These are phyloP conservation scores for Corchorus olitorius DNA, from an alignment of 345 rosid species.

Conservation along the genomic window DNA sequence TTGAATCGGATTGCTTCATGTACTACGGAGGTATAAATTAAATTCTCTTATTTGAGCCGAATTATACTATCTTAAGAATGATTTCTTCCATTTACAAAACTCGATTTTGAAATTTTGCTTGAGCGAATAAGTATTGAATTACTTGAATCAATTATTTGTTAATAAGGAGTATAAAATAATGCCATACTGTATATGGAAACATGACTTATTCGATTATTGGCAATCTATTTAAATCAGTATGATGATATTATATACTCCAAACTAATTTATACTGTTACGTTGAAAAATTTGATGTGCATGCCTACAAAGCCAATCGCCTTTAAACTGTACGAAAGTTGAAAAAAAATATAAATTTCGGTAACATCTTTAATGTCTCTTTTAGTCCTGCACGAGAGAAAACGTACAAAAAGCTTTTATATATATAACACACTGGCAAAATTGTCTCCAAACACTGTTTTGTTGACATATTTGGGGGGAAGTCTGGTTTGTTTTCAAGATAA, in stretches of 20 bases:
- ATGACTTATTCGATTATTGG: not conserved
- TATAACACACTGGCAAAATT: not conserved
- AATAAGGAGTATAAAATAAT: too few species aligned
- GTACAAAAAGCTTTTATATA: not conserved
- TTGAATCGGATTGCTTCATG: too few species aligned
- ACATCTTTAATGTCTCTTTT: constrained; percentile 7
- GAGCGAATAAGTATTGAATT: too few species aligned
- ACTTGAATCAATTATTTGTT: too few species aligned
- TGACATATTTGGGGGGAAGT: not conserved
- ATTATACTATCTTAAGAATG: too few species aligned
- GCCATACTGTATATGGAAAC: not conserved
- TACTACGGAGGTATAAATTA: too few species aligned
- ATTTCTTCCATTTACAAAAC: too few species aligned
- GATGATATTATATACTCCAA: not conserved
- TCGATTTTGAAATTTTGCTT: too few species aligned
- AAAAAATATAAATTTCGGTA: not conserved
- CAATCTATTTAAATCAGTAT: not conserved
- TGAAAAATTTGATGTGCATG: not conserved
- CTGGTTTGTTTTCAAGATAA: not conserved
- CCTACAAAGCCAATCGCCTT: not conserved
- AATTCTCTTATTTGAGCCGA: too few species aligned
- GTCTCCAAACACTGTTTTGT: not conserved
- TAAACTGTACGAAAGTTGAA: not conserved
- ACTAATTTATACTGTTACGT: not conserved
- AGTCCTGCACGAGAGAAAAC: not conserved